Evolutionary conservation across 352 stramenopile species (phyloP).

Genomic region (Pilasporangium apinafurcum): DNA sequence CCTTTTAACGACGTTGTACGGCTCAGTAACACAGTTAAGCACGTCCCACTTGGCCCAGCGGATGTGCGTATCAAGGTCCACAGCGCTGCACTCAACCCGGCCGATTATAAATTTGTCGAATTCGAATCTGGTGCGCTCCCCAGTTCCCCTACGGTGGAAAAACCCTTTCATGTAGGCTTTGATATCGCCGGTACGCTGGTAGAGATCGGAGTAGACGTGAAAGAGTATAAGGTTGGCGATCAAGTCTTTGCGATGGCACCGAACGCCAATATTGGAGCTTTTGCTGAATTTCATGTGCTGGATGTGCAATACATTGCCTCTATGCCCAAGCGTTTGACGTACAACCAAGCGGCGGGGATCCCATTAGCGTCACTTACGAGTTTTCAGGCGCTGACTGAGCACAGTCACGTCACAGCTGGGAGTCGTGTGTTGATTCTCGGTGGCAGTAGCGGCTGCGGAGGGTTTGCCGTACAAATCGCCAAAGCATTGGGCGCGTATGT

Average conservation of each 20-base stretch:
- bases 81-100: conserved; percentile 55
- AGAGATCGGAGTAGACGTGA: conserved; percentile 36
- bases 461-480: conserved; percentile 54
- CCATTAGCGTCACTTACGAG: conserved; percentile 15
- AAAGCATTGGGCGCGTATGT: conserved; percentile 41
- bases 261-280: conserved; percentile 18
- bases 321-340: conserved; percentile 35
- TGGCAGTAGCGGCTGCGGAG: conserved; percentile 51
- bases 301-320: conserved; percentile 23
- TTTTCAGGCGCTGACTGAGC: conserved; percentile 11
- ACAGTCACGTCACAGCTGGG: conserved; percentile 8
- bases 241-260: conserved; percentile 49
- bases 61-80: conserved; percentile 58
- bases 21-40: too few relatives aligned
- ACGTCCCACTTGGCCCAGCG: too few relatives aligned
- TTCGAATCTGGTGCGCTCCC: conserved; percentile 17
- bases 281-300: conserved; percentile 23
- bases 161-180: conserved; percentile 43
- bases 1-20: too few relatives aligned
- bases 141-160: conserved; percentile 14
- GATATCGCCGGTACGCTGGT: conserved; percentile 61
- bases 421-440: conserved; percentile 44
- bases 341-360: conserved; percentile 15
- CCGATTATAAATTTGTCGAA: conserved; percentile 56
- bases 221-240: conserved; percentile 46